Conservation (phyloP, 2,329 filamentous ascomycete species). For the Sporothrix dimorphospora region DNA sequence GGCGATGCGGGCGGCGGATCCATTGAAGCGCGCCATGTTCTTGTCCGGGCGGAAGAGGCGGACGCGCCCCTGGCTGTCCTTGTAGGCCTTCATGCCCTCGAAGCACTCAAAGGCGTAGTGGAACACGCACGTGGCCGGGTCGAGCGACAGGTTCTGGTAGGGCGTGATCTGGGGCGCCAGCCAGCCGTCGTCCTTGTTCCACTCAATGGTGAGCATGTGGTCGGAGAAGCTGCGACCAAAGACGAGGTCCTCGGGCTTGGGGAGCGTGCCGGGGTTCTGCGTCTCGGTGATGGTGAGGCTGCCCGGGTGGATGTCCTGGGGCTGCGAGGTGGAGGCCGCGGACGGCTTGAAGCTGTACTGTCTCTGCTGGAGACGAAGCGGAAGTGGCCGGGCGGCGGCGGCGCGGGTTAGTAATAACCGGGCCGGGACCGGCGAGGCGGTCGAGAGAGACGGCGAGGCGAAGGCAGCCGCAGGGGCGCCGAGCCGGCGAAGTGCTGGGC, state of each 20-base stretch:
- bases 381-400: constrained; percentile 14
- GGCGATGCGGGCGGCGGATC: constrained; percentile 86
- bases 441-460: constrained; percentile 11
- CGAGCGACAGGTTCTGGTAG: constrained; percentile 95
- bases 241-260: constrained; percentile 77
- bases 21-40: constrained; percentile 96
- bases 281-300: constrained; percentile 77
- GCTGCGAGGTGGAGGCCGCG: constrained; percentile 55
- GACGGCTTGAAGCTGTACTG: constrained; percentile 58
- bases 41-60: constrained; percentile 91
- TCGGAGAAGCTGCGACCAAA: constrained; percentile 95
- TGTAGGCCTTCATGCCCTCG: constrained; percentile 99
- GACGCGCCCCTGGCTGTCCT: constrained; percentile 75
- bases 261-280: constrained; percentile 71
- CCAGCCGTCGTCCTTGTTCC: constrained; percentile 87
- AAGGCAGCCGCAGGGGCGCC: constrained; percentile 40
- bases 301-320: constrained; percentile 73
- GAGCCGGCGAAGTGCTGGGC: constrained; percentile 49
- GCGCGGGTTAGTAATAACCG: constrained; percentile 32
- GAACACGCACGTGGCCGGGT: constrained; percentile 95
- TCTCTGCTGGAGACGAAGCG: constrained; percentile 39
- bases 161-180: constrained; percentile 79
- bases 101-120: constrained; percentile 99
- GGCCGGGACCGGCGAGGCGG: constrained; percentile 16
- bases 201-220: constrained; percentile 96